Base-by-base conservation (phyloP, 441 rosid species). In the Aleurites moluccanus region DNA sequence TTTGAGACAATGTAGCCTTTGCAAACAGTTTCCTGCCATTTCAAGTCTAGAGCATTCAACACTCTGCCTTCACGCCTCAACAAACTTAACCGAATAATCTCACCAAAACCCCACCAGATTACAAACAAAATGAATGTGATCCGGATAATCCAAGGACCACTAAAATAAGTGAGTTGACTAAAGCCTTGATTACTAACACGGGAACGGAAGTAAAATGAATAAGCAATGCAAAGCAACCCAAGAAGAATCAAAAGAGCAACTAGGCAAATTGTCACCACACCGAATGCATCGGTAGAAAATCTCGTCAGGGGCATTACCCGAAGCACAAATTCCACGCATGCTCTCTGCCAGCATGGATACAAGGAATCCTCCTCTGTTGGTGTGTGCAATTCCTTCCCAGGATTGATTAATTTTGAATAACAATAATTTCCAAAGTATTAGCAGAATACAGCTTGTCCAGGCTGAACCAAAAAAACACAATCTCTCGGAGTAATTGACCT, bases 231-330 rank as follows among this genome's bases (percentile, higher is more conserved):
- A 75, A 89, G 80, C 81, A 93, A 72, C 75, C 98, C 93, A 7
- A 89, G 85, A 75, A 93, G 85, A 73, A 88, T 83, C 77, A 92
- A 83, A 73, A 93, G 78, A 60, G 89, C 87, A 69, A 92, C 97
- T 69, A 96, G 90, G 83, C 93, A 91, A 81, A 96, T 90, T 60
- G 98, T 96, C 83, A 88, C 90, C 88, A 87, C 95, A 90, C 98
- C 99, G 87, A 96, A 89, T 80, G 95, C 96, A 88, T 93, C 97
- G 94, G 99, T 86, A 86, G 88, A 86, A 84, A 83, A 76, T 86
- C 89, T 90, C 85, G 89, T 88, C 97, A 85, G 97, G 98, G 97
- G 98, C 99, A 96, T 96, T 86, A 96, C 98, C 98, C 97, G 82
- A 89, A 87, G 78, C 87, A 92, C 93, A 85, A 89, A 88, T 86